Percentiles rank a stretch among this genome's conserved stretches.
phyloP scores from a whole-genome alignment of 2,329 filamentous ascomycete genomes.

The Fusarium nisikadoi region DNA sequence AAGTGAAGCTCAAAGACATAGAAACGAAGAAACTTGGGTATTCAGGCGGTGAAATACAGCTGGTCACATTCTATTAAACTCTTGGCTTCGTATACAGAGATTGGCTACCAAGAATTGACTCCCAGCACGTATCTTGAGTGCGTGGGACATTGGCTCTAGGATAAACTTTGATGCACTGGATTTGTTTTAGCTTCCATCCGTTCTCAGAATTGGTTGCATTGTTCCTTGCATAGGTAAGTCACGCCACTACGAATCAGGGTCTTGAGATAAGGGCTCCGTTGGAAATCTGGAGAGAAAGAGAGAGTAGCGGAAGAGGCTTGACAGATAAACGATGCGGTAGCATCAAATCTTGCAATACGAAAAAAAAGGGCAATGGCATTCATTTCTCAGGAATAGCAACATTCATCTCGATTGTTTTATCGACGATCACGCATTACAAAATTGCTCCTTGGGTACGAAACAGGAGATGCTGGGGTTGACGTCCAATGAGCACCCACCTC shows the following conservation, averaged over 20 bases:
- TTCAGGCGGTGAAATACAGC: background rate
- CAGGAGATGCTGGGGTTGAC: constrained; percentile 33
- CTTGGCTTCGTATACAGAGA: constrained; percentile 19
- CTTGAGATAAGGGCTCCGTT: background rate
- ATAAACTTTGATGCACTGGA: constrained; percentile 20
- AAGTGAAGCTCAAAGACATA: background rate
- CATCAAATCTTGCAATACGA: constrained; percentile 23
- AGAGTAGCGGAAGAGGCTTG: background rate
- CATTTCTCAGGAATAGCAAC: constrained; percentile 8
- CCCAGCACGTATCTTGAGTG: constrained; percentile 7
- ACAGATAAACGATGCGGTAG: background rate
- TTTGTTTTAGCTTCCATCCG: constrained; percentile 20
- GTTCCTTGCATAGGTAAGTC: constrained; percentile 35
- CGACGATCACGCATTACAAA: constrained; percentile 35
- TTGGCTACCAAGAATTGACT: constrained; percentile 22
- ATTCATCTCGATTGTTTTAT: constrained; percentile 32
- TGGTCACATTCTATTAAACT: background rate
- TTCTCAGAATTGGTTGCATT: constrained; percentile 3
- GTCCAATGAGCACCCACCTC: constrained; percentile 27
- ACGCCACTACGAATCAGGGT: constrained; percentile 3
- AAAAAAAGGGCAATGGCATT: background rate
- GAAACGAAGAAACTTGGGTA: background rate
- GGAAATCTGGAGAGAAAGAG: background rate
- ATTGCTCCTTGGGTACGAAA: constrained; percentile 39
- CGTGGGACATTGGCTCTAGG: constrained; percentile 19